Evolutionary conservation across 2,329 filamentous ascomycete species (phyloP).

Genomic region (Alternaria sp.): DNA sequence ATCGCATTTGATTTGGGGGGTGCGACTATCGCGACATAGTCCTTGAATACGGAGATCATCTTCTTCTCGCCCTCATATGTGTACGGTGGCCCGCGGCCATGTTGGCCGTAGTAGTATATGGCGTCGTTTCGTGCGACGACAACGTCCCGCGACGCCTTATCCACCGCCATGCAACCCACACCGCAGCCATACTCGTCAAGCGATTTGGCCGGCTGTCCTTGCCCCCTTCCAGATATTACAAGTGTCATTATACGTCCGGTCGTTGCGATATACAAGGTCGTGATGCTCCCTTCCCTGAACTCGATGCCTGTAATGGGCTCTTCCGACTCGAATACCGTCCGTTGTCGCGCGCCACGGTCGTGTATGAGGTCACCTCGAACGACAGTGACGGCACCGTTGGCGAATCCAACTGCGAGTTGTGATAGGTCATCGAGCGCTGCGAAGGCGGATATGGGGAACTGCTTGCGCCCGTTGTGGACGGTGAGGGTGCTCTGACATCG

Average conservation of each 20-base stretch:
- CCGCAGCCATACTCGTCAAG: slow-evolving; percentile 90
- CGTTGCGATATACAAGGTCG: slow-evolving; percentile 89
- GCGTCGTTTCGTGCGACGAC: slow-evolving; percentile 95
- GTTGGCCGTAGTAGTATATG: slow-evolving; percentile 88
- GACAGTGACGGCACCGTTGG: slow-evolving; percentile 91
- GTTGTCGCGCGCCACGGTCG: slow-evolving; percentile 90
- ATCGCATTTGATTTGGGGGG: slow-evolving; percentile 68
- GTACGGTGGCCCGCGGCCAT: slow-evolving; percentile 85
- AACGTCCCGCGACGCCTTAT: slow-evolving; percentile 79
- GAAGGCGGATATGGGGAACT: slow-evolving; percentile 95
- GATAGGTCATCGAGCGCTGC: slow-evolving; percentile 85
- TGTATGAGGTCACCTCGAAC: slow-evolving; percentile 94
- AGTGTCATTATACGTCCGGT: slow-evolving; percentile 87
- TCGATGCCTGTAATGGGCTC: slow-evolving; percentile 94
- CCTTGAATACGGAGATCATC: slow-evolving; percentile 76
- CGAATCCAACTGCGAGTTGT: slow-evolving; percentile 94
- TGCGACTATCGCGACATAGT: slow-evolving; percentile 87
- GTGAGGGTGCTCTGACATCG: slow-evolving; percentile 85
- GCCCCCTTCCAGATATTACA: slow-evolving; percentile 84
- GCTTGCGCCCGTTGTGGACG: slow-evolving; percentile 88
- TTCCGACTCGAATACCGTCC: slow-evolving; percentile 94
- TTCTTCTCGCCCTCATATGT: slow-evolving; percentile 93
- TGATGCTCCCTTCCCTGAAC: slow-evolving; percentile 68
- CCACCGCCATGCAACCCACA: slow-evolving; percentile 93
- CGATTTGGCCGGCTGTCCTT: slow-evolving; percentile 85